Percentiles rank a stretch among this genome's conserved stretches.
These are phyloP conservation scores for Glaciozyma martinii DNA, from an alignment of 768 basidiomycete species.

Conservation along the genomic window DNA sequence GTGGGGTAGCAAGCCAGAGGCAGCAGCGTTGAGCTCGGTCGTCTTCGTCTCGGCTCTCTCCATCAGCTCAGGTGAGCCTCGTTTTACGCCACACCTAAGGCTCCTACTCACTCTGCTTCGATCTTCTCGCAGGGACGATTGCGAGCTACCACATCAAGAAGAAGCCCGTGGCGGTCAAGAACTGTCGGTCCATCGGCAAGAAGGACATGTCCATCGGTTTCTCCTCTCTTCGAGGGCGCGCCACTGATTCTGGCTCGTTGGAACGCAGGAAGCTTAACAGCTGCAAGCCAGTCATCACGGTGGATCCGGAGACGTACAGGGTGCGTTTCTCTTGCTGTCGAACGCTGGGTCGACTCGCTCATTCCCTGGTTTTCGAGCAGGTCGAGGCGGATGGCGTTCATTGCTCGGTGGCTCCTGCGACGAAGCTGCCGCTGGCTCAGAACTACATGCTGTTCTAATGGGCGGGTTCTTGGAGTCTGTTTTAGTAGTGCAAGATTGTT, in stretches of 20 bases:
- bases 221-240: background rate
- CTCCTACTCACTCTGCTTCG: background rate
- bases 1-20: conserved; percentile 75
- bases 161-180: conserved; percentile 60
- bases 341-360: no score
- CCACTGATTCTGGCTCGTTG: background rate
- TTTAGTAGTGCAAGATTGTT: no score
- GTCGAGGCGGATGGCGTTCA: conserved; percentile 42
- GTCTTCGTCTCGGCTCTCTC: conserved; percentile 75
- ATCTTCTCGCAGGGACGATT: conserved; percentile 46
- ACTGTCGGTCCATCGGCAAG: conserved; percentile 69
- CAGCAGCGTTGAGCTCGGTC: conserved; percentile 75
- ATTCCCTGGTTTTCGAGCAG: background rate
- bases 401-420: conserved; percentile 43
- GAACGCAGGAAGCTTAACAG: conserved; percentile 59
- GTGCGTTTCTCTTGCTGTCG: conserved; percentile 43
- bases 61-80: conserved; percentile 44
- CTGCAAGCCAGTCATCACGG: conserved; percentile 66
- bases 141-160: conserved; percentile 63
- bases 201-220: conserved; percentile 58
- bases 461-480: no score
- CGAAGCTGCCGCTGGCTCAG: conserved; percentile 37
- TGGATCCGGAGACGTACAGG: conserved; percentile 87
- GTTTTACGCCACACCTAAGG: no score
- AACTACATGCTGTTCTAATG: conserved; percentile 2